Evolutionary conservation across 169 alveolate genomes (phyloP).

Genomic region (Blepharisma undulans): DNA sequence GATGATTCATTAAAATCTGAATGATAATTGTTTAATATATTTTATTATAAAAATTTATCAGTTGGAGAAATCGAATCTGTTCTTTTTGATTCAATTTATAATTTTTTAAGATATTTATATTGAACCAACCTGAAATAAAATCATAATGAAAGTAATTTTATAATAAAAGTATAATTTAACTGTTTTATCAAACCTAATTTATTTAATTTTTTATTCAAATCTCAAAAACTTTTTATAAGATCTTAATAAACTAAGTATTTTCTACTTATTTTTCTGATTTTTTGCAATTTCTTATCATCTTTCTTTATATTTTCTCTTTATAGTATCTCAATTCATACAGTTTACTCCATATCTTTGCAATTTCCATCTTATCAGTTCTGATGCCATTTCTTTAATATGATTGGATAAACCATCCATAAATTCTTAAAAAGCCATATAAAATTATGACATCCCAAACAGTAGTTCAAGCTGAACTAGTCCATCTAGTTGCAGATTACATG

Average conservation of each 20-base stretch:
- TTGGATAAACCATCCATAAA: background rate
- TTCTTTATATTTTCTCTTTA: no score
- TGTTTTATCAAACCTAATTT: no score
- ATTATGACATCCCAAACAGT: background rate
- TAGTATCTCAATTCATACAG: background rate
- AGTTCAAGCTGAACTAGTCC: conserved; percentile 15
- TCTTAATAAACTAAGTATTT: no score
- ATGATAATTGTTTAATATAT: no score
- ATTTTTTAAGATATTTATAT: no score
- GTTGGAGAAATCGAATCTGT: background rate
- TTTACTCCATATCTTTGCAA: background rate
- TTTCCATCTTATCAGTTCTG: background rate
- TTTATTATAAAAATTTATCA: no score
- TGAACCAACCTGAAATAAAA: background rate
- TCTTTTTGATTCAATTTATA: background rate
- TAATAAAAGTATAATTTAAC: background rate
- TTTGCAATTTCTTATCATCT: background rate
- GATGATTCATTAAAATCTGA: background rate
- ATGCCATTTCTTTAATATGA: background rate
- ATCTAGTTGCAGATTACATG: conserved; percentile 9
- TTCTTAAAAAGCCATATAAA: background rate
- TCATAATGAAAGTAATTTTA: background rate
- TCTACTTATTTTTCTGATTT: background rate
- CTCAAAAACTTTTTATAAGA: background rate
- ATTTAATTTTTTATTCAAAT: no score